A percentile compares a stretch with the other conserved stretches of the same genome.
Conservation (phyloP, 2,329 filamentous ascomycete species). For the Daldinia sp. region DNA sequence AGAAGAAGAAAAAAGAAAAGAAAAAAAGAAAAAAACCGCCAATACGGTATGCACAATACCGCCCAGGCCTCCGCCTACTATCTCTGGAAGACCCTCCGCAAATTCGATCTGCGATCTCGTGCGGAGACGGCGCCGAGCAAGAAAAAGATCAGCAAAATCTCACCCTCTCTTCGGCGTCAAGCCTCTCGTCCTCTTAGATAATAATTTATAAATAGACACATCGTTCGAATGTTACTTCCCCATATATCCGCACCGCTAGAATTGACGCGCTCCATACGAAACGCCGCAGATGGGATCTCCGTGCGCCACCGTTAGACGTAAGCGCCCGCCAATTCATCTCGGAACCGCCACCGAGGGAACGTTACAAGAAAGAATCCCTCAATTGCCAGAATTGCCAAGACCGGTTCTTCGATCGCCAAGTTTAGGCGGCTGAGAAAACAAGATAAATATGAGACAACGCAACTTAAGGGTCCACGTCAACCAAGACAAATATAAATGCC, state of each 20-base stretch:
- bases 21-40: slow-evolving; percentile 9
- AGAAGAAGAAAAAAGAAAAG: no score
- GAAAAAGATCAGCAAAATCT: not conserved
- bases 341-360: not conserved
- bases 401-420: not conserved
- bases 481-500: not conserved
- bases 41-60: not conserved
- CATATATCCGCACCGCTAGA: not conserved
- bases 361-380: not conserved
- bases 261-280: not conserved
- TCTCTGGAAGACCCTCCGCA: slow-evolving; percentile 19
- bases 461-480: not conserved
- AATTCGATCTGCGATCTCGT: slow-evolving; percentile 20
- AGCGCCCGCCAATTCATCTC: not conserved
- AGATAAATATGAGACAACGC: not conserved
- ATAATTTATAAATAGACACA: not conserved
- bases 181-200: no score
- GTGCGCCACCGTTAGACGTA: not conserved
- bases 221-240: not conserved
- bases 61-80: not conserved
- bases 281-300: not conserved
- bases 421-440: not conserved
- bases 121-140: slow-evolving; percentile 9
- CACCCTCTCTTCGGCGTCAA: not conserved
- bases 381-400: no score